Evolutionary conservation across 768 basidiomycete genomes (phyloP), one percentile per base, ranked within the genome.

Genomic region (Multifurca ochricompacta): DNA sequence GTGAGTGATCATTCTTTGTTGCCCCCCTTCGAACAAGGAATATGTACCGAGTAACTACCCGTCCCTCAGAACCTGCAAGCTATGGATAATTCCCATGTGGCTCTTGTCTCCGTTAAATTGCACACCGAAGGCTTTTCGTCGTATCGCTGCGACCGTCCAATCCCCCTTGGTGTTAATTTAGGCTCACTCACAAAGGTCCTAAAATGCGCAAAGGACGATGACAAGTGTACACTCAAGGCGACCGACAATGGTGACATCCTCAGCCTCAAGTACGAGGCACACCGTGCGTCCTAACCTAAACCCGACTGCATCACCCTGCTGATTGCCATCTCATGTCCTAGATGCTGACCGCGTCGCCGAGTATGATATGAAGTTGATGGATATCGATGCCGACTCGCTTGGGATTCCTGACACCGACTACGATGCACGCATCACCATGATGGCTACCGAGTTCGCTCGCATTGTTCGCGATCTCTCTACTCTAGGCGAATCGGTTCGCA

Each of bases 31-130:
- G n/a, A n/a, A 27, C 13, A 9, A 8, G 25, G 40, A 14, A 19
- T 10, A 54, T 19, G 2, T 34, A 23, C 13, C 34, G 14, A 27
- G 18, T 19, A 35, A 23, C 9, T 21, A n/a, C 14, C 41, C 14
- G 21, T 25, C 30, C 8, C 8, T 5, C 57, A 84, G 83, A 81
- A 81, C 51, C 79, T 99, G 4, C 95, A 98, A 74, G 96, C 95
- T 3, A 99, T 98, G 95, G 96, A 98, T 74, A 98, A 97, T 78
- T 96, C 95, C 2, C 95, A 98, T 70, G 95, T 99, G 64, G 96
- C 95, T 1, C 87, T 98, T 61, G 95, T 99, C 36, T 75, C 91
- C 7, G 91, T 96, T 43, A 79, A 86, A 58, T 79, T 99, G 28
- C 73, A 85, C 36, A 79, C 82, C 1, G 73, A 78, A 0, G 91